A percentile compares a stretch with the other conserved stretches of the same genome.
Evolutionary conservation across 192 early-diverging fungal genomes (phyloP).

Genomic region (Coemansia umbellata): DNA sequence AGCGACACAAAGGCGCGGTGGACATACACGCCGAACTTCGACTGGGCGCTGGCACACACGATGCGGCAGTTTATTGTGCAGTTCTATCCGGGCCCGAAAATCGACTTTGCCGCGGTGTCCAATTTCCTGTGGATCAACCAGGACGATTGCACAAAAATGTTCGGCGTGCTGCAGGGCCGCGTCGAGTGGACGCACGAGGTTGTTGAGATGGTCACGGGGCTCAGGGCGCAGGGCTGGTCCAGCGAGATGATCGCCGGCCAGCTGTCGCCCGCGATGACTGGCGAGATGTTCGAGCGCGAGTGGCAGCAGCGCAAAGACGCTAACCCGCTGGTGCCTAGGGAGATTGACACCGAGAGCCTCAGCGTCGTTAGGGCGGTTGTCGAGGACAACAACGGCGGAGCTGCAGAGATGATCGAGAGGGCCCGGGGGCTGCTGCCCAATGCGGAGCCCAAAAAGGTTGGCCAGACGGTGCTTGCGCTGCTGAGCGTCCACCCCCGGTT

Average conservation of each 20-base stretch:
- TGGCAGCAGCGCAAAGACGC: neutral
- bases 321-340: slow-evolving; percentile 5
- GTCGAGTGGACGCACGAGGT: slow-evolving; percentile 15
- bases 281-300: slow-evolving; percentile 1
- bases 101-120: slow-evolving; percentile 34
- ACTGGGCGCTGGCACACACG: slow-evolving; percentile 11
- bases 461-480: slow-evolving; percentile 15
- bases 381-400: neutral
- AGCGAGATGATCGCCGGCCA: slow-evolving; percentile 18
- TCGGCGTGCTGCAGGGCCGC: slow-evolving; percentile 20
- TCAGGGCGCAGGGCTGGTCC: slow-evolving; percentile 11
- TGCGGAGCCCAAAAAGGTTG: neutral
- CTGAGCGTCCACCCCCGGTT: slow-evolving; percentile 22
- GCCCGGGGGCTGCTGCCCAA: slow-evolving; percentile 5
- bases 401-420: slow-evolving; percentile 7
- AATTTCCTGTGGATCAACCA: slow-evolving; percentile 22
- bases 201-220: neutral
- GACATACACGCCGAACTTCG: slow-evolving; percentile 14
- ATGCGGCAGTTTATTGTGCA: slow-evolving; percentile 13
- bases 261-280: slow-evolving; percentile 24
- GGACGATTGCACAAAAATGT: slow-evolving; percentile 24
- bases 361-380: slow-evolving; percentile 4
- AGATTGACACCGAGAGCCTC: slow-evolving; percentile 5
- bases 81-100: slow-evolving; percentile 24
- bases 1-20: slow-evolving; percentile 12